Base-by-base conservation (phyloP, 345 rosid species). In the Acer campestre region DNA sequence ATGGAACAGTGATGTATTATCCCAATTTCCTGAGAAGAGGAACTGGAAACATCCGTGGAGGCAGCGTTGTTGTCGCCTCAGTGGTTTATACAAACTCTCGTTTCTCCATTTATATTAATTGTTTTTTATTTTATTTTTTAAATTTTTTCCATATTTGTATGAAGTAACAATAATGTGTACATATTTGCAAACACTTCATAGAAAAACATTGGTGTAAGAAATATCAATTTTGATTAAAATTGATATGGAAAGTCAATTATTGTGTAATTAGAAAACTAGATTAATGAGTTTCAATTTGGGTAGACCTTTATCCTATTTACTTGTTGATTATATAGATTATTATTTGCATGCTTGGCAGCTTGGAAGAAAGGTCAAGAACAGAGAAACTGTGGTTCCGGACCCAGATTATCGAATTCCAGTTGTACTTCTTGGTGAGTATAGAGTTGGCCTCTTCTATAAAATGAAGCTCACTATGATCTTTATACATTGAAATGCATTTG, bases 391-490 rank as follows among this genome's bases (percentile, higher is more conserved):
- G 55, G 64, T 89, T 85, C 95, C 90, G 0, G 90, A 87, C 42
- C 95, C 93, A 7, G 93, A 88, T 81, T 89, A 88, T 81, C 82
- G 89, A 74, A 88, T 91, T 66, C 90, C 90, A 0, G 31, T 84
- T 74, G 86, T 91, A 69, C 81, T 89, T 13, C 89, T 89, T 10
- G 93, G 93, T 91, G 40, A 23, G 83, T 82, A 23, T 44, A 16
- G 38, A 74, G 22, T 61, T 29, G 3, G 4, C 51, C 10, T 0
- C 44, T 62, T 25, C 49, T 42, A 10, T 42, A 7, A 23, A 12
- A n/a, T 35, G 65, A n/a, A 61, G 38, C 62, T 72, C 64, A 42
- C 18, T 31, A 13, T 48, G 51, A 66, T 70, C 22, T 67, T 27
- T 61, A 14, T 75, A 44, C 23, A 64, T 4, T 38, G 61, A 70